Evolutionary conservation across 2,329 filamentous ascomycete genomes (phyloP).

Genomic region (Parascedosporium putredinis): DNA sequence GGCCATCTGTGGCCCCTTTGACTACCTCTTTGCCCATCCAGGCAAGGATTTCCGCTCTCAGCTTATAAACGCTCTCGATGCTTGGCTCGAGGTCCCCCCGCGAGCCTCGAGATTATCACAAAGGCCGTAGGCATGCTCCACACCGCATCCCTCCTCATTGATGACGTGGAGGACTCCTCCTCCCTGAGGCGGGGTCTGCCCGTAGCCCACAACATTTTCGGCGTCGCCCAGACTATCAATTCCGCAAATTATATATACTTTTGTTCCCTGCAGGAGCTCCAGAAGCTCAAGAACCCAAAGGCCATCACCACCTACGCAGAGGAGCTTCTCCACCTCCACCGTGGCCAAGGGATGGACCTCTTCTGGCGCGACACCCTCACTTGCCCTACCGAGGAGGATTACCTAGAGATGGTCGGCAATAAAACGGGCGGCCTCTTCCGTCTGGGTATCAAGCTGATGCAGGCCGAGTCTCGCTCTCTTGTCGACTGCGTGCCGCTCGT

Average conservation of each 20-base stretch:
- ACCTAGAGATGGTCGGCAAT: constrained; percentile 88
- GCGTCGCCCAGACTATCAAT: constrained; percentile 81
- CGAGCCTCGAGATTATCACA: constrained; percentile 64
- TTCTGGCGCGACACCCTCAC: constrained; percentile 82
- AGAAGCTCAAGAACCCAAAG: constrained; percentile 56
- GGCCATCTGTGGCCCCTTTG: constrained; percentile 66
- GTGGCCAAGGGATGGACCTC: constrained; percentile 83
- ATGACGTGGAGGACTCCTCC: constrained; percentile 80
- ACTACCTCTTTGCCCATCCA: constrained; percentile 68
- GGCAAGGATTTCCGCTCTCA: constrained; percentile 78
- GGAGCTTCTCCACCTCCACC: constrained; percentile 73
- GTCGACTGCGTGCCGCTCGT: constrained; percentile 73
- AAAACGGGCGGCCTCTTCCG: constrained; percentile 85
- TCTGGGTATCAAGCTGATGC: constrained; percentile 79
- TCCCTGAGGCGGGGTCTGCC: constrained; percentile 67
- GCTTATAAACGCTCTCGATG: constrained; percentile 72
- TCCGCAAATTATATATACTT: constrained; percentile 87
- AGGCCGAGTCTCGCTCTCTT: constrained; percentile 51
- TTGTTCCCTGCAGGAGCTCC: constrained; percentile 62
- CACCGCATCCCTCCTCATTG: constrained; percentile 71
- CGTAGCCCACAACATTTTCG: constrained; percentile 76
- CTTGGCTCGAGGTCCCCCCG: constrained; percentile 65
- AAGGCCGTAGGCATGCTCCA: constrained; percentile 77
- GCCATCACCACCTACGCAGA: constrained; percentile 66
- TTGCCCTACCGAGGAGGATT: constrained; percentile 78